Conservation (phyloP, 2,329 filamentous ascomycete species). For the Arthrobotrys megalospora region DNA sequence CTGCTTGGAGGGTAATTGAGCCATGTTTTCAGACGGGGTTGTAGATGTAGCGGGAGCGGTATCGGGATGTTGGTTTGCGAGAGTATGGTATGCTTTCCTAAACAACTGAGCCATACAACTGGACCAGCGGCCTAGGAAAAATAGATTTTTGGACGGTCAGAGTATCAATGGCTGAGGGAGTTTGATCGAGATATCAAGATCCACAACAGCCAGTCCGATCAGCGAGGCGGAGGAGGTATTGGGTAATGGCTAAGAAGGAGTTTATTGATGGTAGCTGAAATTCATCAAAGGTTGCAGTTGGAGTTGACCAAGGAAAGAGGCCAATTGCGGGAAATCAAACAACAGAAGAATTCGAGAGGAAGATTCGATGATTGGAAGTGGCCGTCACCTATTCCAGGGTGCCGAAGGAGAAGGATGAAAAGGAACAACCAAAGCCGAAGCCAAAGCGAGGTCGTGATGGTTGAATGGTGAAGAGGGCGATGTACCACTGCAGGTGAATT, state of each 20-base stretch:
- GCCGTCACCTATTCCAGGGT: background rate
- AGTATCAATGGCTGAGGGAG: background rate
- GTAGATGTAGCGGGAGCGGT: constrained; percentile 15
- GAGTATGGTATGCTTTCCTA: constrained; percentile 43
- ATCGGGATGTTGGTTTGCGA: constrained; percentile 31
- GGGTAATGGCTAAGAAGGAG: background rate
- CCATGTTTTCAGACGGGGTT: constrained; percentile 44
- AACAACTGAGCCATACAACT: constrained; percentile 45
- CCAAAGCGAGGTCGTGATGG: constrained; percentile 1
- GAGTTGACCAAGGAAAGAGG: background rate
- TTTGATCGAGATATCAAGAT: background rate
- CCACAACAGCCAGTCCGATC: background rate
- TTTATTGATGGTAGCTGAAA: background rate
- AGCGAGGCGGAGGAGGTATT: background rate
- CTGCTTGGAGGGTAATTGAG: constrained; percentile 57
- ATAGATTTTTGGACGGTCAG: background rate
- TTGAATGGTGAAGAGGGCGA: background rate
- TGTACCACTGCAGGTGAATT: background rate
- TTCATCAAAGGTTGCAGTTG: constrained; percentile 3
- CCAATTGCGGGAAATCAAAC: background rate
- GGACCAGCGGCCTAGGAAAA: background rate
- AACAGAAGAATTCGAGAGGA: background rate
- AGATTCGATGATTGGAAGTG: background rate
- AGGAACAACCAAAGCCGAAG: background rate
- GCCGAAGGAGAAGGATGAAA: background rate